Conservation (phyloP, 208 protist genomes). For the Leptomonas seymouri region DNA sequence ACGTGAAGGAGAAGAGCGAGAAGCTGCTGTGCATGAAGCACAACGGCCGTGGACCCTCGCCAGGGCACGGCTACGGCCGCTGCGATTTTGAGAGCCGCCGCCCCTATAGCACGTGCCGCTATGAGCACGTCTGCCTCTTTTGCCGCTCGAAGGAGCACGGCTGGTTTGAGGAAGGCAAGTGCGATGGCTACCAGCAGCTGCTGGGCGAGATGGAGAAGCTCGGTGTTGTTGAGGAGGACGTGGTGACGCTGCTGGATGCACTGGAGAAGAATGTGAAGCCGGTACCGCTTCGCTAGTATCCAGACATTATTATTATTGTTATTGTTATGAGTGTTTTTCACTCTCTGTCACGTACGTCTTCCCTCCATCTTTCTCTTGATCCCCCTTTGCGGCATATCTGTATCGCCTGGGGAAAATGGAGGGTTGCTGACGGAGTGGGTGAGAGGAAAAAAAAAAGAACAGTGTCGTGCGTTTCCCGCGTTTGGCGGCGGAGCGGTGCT, state of each 20-base stretch:
- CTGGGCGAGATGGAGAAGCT: constrained; percentile 58
- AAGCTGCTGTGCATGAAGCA: constrained; percentile 78
- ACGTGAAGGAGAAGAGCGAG: constrained; percentile 66
- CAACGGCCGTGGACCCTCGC: constrained; percentile 61
- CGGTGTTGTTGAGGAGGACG: constrained; percentile 54
- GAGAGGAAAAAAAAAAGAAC: too few species aligned
- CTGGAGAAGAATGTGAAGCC: constrained; percentile 43
- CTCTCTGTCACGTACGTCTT: too few species aligned
- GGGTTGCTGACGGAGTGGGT: too few species aligned
- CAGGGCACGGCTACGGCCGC: constrained; percentile 59
- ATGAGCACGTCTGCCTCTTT: constrained; percentile 80
- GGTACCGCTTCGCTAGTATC: constrained; percentile 14
- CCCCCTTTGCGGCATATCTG: too few species aligned
- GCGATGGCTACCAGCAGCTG: constrained; percentile 63
- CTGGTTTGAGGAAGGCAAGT: constrained; percentile 79
- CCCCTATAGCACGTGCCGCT: constrained; percentile 68
- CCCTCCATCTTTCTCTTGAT: too few species aligned
- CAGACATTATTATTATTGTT: too few species aligned
- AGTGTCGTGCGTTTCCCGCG: too few species aligned
- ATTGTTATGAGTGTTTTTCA: too few species aligned
- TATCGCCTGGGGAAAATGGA: too few species aligned
- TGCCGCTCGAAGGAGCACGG: constrained; percentile 69
- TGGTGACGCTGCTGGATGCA: constrained; percentile 59
- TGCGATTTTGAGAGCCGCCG: constrained; percentile 74
- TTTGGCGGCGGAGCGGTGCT: too few species aligned